Conservation (phyloP, 306 rosid species). For the Casuarina glauca region DNA sequence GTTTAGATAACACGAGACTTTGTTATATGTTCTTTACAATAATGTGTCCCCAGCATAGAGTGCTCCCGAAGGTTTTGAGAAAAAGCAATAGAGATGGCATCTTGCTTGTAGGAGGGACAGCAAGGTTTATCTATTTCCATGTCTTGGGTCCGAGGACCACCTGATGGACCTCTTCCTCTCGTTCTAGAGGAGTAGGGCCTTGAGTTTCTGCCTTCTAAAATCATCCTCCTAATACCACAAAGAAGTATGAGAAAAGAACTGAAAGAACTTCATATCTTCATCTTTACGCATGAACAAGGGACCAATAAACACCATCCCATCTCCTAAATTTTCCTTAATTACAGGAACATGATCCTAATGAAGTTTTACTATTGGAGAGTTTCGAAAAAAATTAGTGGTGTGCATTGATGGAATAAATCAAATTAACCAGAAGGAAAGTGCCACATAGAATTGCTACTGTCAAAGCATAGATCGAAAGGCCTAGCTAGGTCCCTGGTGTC, state of each 20-base stretch:
- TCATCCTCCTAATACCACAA: neutral
- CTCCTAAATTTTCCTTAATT: neutral
- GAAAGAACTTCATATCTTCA: neutral
- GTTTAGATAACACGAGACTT: too few species aligned
- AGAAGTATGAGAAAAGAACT: neutral
- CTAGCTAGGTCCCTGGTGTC: neutral
- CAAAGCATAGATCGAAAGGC: neutral
- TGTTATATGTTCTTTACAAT: too few species aligned
- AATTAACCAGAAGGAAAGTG: neutral
- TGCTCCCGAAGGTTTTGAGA: neutral
- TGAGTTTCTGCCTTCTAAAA: neutral
- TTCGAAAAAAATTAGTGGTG: too few species aligned
- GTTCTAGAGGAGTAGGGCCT: too few species aligned
- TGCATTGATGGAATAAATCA: neutral
- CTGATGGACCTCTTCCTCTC: neutral
- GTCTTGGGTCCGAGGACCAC: slow-evolving; percentile 5
- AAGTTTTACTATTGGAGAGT: neutral
- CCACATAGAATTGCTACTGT: neutral
- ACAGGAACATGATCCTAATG: neutral
- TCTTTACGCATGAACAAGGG: neutral
- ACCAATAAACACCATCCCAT: neutral
- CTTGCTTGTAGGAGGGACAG: neutral
- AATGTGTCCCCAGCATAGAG: neutral
- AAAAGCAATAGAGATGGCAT: neutral
- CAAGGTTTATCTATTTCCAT: neutral